phyloP scores from a whole-genome alignment of 441 rosid genomes.

The Theobroma grandiflorum region DNA sequence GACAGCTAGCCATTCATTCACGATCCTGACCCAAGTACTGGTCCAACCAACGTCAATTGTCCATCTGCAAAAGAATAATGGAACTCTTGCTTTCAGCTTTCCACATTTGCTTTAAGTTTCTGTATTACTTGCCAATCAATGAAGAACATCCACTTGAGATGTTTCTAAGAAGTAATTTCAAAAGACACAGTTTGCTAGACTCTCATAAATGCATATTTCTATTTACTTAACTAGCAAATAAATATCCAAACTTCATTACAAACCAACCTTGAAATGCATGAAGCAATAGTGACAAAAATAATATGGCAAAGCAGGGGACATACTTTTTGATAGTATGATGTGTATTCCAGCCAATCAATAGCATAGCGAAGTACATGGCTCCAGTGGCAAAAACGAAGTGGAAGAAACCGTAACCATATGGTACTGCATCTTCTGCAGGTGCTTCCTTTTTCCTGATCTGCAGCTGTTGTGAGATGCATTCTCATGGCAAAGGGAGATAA shows the following conservation, averaged over 20 bases:
- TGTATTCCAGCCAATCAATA: conserved; percentile 92
- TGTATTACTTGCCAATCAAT: not conserved
- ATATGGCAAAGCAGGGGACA: not conserved
- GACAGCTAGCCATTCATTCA: conserved; percentile 97
- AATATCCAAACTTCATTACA: not conserved
- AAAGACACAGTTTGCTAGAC: not conserved
- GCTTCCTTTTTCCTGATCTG: conserved; percentile 63
- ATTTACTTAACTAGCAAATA: not conserved
- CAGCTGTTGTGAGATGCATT: conserved; percentile 31
- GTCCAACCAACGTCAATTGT: conserved; percentile 99
- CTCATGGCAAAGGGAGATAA: not conserved
- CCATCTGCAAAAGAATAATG: conserved; percentile 64
- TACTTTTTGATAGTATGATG: conserved; percentile 87
- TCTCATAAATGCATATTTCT: not conserved
- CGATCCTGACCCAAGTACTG: conserved; percentile 93
- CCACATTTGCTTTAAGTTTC: not conserved
- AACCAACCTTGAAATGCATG: conserved; percentile 1
- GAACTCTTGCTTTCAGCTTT: not conserved
- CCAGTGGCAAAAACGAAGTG: conserved; percentile 98
- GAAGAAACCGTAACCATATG: conserved; percentile 98
- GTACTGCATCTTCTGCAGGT: conserved; percentile 66
- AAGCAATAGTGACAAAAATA: not conserved
- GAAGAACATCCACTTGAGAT: not conserved
- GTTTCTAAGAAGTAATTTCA: not conserved
- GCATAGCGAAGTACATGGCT: conserved; percentile 98